Percentiles rank a stretch among this genome's conserved stretches.
Evolutionary conservation across 257 asterid species (phyloP).

Genomic region (Cynanchum wilfordii): DNA sequence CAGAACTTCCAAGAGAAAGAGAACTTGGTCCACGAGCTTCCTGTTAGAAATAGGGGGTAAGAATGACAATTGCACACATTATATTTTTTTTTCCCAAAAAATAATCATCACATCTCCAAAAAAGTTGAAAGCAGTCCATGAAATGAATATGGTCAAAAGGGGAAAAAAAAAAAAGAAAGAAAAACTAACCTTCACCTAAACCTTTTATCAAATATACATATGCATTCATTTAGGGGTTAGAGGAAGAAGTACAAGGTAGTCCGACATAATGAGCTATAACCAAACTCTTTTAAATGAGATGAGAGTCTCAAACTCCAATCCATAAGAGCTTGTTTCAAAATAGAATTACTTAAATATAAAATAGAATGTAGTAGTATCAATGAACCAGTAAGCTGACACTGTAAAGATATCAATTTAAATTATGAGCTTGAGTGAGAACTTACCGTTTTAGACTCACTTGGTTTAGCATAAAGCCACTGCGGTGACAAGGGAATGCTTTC

Average conservation of each 20-base stretch:
- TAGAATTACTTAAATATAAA: neutral
- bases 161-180: too few species aligned
- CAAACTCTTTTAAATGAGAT: neutral
- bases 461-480: slow-evolving; percentile 87
- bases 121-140: neutral
- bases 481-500: slow-evolving; percentile 97
- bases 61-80: neutral
- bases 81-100: neutral
- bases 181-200: neutral
- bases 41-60: slow-evolving; percentile 26
- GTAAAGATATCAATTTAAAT: neutral
- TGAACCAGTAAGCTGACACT: neutral
- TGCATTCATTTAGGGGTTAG: neutral
- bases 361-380: neutral
- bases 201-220: neutral
- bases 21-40: slow-evolving; percentile 83
- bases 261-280: neutral
- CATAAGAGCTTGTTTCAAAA: neutral
- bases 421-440: slow-evolving; percentile 16
- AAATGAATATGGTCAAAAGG: neutral
- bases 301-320: neutral
- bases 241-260: neutral
- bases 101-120: neutral
- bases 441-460: slow-evolving; percentile 72
- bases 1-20: slow-evolving; percentile 75